Evolutionary conservation across 2,329 filamentous ascomycete species (phyloP), one percentile per base, ranked within the genome.

Genomic region (Trichoderma hamatum): DNA sequence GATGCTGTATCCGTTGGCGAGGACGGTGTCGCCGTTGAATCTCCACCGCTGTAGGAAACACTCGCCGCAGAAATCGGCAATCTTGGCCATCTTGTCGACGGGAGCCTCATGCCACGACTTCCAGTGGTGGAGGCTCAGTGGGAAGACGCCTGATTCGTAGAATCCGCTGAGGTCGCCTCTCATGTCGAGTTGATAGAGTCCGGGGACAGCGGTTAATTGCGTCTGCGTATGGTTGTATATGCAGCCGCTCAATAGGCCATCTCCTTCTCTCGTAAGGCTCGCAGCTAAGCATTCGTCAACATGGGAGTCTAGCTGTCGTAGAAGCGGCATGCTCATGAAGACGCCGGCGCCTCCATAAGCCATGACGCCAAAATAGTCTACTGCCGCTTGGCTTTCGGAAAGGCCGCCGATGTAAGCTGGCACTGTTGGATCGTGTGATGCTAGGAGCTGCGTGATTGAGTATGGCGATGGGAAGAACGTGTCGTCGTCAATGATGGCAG

Each of bases 71-170:
- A 87, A 70, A 1, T 69, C 46, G 55, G 59, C 63, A 11, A 72
- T 9, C 69, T 71, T 71, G 69, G 68, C 68, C 36, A 72, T 72
- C 51, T 71, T 71, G 49, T 72, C 72, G 21, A 73, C 73, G 1
- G 83, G 84, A 30, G 80, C 80, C 10, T 80, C 73, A 76, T 88
- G 87, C 86, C 87, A 89, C 14, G 83, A 85, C 75, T 88, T 89
- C 86, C 87, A 89, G 78, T 90, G 88, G 75, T 90, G 88, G 7
- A 90, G 78, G 61, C 84, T 88, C 14, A 89, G 77, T 0, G 86
- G 84, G n/a, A 80, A 78, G 28, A 82, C 77, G 1, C 86, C 85
- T 2, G 84, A 83, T 77, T 90, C 88, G 75, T 88, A 90, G 73
- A 89, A 88, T 0, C 88, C 88, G 2, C 84, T 84, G 26, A 83